These are phyloP conservation scores for Stachybotrys echinatus DNA, from an alignment of 2,329 filamentous ascomycete genomes.

Conservation along the genomic window DNA sequence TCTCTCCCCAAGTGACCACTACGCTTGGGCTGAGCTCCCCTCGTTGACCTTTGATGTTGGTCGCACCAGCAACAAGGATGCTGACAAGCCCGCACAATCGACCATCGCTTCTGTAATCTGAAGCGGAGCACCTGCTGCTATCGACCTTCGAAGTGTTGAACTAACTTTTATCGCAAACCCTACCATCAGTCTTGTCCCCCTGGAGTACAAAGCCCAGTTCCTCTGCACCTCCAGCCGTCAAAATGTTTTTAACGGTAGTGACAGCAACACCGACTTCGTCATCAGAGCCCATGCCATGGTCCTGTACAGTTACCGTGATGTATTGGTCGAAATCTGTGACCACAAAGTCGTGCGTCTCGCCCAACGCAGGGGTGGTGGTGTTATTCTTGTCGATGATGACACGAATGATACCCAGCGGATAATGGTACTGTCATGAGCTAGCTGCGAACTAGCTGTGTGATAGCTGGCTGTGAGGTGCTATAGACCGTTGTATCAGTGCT, in stretches of 20 bases:
- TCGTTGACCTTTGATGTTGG: slow-evolving; percentile 12
- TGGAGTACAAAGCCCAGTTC: slow-evolving; percentile 13
- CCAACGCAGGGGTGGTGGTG: slow-evolving; percentile 15
- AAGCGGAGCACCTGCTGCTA: slow-evolving; percentile 10
- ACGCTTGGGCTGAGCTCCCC: slow-evolving; percentile 18
- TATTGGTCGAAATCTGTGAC: slow-evolving; percentile 17
- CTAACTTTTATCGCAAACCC: slow-evolving; percentile 13
- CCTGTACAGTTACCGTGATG: slow-evolving; percentile 14
- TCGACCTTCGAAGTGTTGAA: slow-evolving; percentile 15
- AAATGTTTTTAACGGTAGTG: slow-evolving; percentile 14
- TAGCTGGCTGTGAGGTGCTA: no score
- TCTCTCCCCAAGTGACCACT: slow-evolving; percentile 16
- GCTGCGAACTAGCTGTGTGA: no score
- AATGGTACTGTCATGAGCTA: no score
- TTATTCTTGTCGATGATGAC: slow-evolving; percentile 16
- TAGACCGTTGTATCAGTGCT: no score
- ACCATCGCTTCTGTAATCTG: slow-evolving; percentile 10
- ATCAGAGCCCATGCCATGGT: slow-evolving; percentile 15
- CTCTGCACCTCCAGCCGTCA: slow-evolving; percentile 13
- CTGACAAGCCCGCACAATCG: slow-evolving; percentile 16
- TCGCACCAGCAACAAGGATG: slow-evolving; percentile 14
- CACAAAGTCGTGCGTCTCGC: slow-evolving; percentile 19
- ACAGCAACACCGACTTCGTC: slow-evolving; percentile 16
- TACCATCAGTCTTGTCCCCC: slow-evolving; percentile 12
- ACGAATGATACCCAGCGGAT: slow-evolving; percentile 16